These are phyloP conservation scores for Verticillium klebahnii DNA, from an alignment of 2,329 filamentous ascomycete species.

Conservation along the genomic window DNA sequence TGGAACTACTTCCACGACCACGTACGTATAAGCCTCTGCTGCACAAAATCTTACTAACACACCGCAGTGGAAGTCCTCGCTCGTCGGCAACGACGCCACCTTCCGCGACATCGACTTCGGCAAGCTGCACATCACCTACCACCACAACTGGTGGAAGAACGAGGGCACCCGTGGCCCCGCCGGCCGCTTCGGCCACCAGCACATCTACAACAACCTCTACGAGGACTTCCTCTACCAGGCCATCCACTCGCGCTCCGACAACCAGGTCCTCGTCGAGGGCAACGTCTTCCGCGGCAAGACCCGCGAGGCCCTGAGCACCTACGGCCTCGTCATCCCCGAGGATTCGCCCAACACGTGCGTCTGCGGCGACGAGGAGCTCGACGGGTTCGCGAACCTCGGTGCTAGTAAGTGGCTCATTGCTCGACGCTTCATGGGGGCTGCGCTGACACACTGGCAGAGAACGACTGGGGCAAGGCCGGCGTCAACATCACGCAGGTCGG, in stretches of 20 bases:
- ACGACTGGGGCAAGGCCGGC: conserved; percentile 42
- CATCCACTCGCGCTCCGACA: conserved; percentile 42
- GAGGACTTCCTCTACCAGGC: conserved; percentile 42
- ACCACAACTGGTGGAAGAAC: conserved; percentile 45
- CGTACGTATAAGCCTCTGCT: neutral
- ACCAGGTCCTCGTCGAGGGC: conserved; percentile 43
- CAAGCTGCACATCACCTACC: conserved; percentile 42
- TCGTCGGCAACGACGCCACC: conserved; percentile 34
- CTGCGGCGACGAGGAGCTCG: conserved; percentile 48
- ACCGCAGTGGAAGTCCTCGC: conserved; percentile 34
- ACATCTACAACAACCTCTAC: conserved; percentile 46
- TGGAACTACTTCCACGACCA: conserved; percentile 47
- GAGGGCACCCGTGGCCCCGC: conserved; percentile 41
- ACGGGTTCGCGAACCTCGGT: conserved; percentile 50
- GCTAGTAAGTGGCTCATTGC: conserved; percentile 33
- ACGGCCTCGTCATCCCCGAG: conserved; percentile 49
- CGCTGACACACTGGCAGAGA: conserved; percentile 17
- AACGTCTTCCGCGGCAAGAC: conserved; percentile 41
- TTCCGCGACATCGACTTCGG: conserved; percentile 36
- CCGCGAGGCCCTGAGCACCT: conserved; percentile 44
- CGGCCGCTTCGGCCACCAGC: conserved; percentile 43
- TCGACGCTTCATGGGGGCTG: conserved; percentile 9
- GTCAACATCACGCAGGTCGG: conserved; percentile 50
- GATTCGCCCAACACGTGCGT: conserved; percentile 49
- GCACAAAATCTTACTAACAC: neutral